Percentiles rank a stretch among this genome's conserved stretches.
Evolutionary conservation across 345 rosid species (phyloP).

Genomic region (Rhizophora apiculata): DNA sequence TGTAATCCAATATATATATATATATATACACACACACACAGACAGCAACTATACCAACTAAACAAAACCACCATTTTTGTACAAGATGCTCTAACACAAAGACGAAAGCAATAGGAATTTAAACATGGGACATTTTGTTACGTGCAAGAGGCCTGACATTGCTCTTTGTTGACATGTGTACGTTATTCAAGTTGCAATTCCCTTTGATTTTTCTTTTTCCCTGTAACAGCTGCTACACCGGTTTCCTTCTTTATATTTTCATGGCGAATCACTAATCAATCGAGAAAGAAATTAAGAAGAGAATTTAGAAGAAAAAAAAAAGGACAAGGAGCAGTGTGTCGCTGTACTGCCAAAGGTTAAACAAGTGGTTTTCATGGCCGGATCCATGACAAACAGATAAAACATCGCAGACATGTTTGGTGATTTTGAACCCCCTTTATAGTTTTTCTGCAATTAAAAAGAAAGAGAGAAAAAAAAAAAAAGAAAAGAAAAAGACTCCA

Average conservation of each 20-base stretch:
- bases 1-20: background rate
- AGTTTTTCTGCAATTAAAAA: background rate
- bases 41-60: background rate
- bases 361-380: background rate
- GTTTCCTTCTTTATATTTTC: background rate
- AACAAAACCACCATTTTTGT: too few relatives aligned
- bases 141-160: background rate
- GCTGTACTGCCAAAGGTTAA: background rate
- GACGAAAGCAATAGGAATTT: background rate
- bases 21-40: background rate
- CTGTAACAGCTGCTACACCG: background rate
- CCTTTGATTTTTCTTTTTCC: background rate
- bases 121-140: background rate
- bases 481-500: constrained; percentile 6
- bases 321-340: background rate
- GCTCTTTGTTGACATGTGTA: background rate
- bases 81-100: too few relatives aligned
- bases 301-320: background rate
- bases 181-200: background rate
- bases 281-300: background rate
- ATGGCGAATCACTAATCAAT: background rate
- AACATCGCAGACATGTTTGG: background rate
- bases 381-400: background rate
- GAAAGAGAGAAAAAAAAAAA: constrained; percentile 4
- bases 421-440: background rate